Evolutionary conservation across 306 rosid species (phyloP).

Genomic region (Aeschynomene evenia): DNA sequence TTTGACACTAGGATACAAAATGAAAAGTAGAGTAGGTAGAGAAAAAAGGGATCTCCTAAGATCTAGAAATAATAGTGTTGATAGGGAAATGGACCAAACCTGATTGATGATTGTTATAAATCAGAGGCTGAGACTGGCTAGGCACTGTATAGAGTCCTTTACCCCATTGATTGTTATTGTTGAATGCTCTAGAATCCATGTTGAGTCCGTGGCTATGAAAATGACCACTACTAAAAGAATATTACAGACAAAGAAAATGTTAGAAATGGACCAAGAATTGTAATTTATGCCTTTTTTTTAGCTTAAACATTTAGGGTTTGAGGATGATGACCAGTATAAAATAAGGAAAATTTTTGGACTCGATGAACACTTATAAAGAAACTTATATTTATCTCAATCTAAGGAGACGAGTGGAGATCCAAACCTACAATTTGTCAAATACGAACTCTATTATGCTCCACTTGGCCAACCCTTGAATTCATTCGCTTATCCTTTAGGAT

Average conservation of each 20-base stretch:
- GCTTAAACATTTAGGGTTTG: no score
- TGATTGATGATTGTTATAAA: slow-evolving; percentile 38
- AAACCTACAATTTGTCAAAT: no score
- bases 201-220: slow-evolving; percentile 32
- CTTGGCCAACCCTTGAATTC: no score
- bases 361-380: no score
- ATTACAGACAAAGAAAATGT: neutral
- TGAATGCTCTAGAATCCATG: slow-evolving; percentile 40
- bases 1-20: slow-evolving; percentile 17
- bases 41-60: slow-evolving; percentile 21
- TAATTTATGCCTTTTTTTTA: neutral
- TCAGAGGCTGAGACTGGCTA: slow-evolving; percentile 15
- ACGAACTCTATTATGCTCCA: no score
- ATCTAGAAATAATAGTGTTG: neutral
- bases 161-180: slow-evolving; percentile 34
- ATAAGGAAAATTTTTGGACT: no score
- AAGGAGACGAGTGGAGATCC: no score
- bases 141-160: slow-evolving; percentile 39
- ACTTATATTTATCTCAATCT: no score
- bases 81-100: slow-evolving; percentile 47
- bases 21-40: slow-evolving; percentile 15
- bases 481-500: no score
- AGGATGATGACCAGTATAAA: no score
- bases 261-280: neutral
- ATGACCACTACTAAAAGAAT: neutral